Percentiles rank a stretch among this genome's conserved stretches.
These are phyloP conservation scores for Climacium dendroides DNA, from an alignment of 225 moss, liverwort and hornwort genomes.

Conservation along the genomic window DNA sequence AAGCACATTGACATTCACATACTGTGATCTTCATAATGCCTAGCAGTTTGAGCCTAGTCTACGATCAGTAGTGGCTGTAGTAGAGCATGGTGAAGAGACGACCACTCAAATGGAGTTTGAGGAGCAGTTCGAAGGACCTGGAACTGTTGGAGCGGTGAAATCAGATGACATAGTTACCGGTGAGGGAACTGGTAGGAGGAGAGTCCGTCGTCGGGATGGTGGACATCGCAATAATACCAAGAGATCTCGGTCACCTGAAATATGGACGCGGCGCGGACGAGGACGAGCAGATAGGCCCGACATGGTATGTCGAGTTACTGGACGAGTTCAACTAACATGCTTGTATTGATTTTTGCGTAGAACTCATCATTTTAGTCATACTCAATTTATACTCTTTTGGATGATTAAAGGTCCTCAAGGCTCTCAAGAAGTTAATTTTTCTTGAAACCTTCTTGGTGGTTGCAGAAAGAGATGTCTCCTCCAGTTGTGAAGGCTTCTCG, in stretches of 20 bases:
- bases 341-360: not conserved
- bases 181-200: slow-evolving; percentile 22
- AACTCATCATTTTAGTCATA: not conserved
- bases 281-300: slow-evolving; percentile 51
- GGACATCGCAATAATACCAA: slow-evolving; percentile 30
- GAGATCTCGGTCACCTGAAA: slow-evolving; percentile 65
- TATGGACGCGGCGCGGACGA: slow-evolving; percentile 68
- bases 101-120: slow-evolving; percentile 23
- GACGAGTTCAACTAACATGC: not conserved
- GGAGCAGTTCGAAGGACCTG: slow-evolving; percentile 4
- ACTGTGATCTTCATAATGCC: not conserved
- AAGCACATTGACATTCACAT: not conserved
- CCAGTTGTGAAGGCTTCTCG: slow-evolving; percentile 62
- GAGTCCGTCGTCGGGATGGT: slow-evolving; percentile 31
- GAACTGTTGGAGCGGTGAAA: not conserved
- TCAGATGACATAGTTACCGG: not conserved
- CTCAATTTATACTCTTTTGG: not conserved
- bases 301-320: slow-evolving; percentile 10
- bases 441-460: not conserved
- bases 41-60: slow-evolving; percentile 33
- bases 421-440: not conserved
- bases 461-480: slow-evolving; percentile 64
- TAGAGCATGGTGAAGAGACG: slow-evolving; percentile 15
- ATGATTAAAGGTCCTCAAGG: not conserved
- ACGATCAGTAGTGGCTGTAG: slow-evolving; percentile 42